Evolutionary conservation across 768 basidiomycete species (phyloP), one percentile per base, ranked within the genome.

Genomic region (Tulasnella sp.): DNA sequence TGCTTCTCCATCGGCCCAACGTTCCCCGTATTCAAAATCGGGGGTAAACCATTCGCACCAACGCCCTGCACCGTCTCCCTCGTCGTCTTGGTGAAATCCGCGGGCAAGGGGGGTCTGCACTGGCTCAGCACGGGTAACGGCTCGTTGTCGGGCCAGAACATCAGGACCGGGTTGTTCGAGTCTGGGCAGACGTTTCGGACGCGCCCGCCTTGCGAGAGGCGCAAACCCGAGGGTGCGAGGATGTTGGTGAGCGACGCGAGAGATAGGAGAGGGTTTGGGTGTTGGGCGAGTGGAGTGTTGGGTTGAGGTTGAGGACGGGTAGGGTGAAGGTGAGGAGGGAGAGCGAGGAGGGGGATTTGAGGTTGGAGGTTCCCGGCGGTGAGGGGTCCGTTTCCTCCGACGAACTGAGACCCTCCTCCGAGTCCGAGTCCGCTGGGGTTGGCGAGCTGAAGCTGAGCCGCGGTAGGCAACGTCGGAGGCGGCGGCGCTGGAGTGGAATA

Each of bases 71-170:
- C 52, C 37, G 36, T 26, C 29, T 63, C 35, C n/a, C 32, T 3
- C 9, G 7, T 32, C 29, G 68, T 40, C 17, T 40, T 37, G 7
- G 63, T 4, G 39, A 36, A 68, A 37, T 42, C 35, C 37, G 67
- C 19, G 17, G 65, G 26, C 39, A 75, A 59, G 63, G 68, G 66
- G 8, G 77, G 77, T 17, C 75, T 83, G 72, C 89, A 90, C 81
- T 94, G 92, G 14, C 90, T 87, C 78, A 87, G 88, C 75, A 90
- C 89, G 0, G 92, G 92, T 74, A 91, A 82, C 4, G 90, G 85
- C 77, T 94, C 92, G 76, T 94, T 94, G 79, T 93, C 92, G 5
- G 92, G 92, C 92, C 92, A 94, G 76, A 89, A 94, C 87, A 94
- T 89, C 81, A 92, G 84, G 76, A 92, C 92, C 3, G 92, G 90